Conservation (phyloP, 1,284 basidiomycete species). For the Rhodofomes roseus region DNA sequence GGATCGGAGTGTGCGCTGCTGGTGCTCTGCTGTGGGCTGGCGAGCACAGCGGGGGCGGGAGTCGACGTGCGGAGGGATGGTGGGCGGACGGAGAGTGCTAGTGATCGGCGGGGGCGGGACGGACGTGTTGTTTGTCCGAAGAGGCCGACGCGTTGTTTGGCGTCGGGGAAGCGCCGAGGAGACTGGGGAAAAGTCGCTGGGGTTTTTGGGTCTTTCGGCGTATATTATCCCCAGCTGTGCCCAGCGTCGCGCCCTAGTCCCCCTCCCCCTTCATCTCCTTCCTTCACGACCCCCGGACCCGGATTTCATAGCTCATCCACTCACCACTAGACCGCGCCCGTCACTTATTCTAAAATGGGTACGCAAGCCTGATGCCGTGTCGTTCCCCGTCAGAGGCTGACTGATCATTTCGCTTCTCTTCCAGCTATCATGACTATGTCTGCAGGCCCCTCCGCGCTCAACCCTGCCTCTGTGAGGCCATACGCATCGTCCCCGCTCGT, state of each 20-base stretch:
- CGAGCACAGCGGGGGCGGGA: not conserved
- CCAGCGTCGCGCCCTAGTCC: not conserved
- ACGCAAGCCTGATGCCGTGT: constrained; percentile 8
- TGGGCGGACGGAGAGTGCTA: not conserved
- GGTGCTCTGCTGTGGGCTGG: too few relatives aligned
- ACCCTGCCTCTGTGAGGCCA: constrained; percentile 22
- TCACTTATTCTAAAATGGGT: constrained; percentile 17
- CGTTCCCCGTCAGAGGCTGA: not conserved
- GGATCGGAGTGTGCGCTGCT: too few relatives aligned
- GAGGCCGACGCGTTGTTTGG: constrained; percentile 3
- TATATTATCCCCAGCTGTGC: not conserved
- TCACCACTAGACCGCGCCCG: not conserved
- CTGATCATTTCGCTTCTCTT: not conserved
- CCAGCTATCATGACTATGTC: constrained; percentile 32
- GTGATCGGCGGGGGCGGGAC: not conserved
- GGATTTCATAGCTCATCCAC: not conserved
- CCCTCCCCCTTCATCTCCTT: not conserved
- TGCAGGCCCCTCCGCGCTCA: constrained; percentile 22
- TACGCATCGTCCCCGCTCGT: constrained; percentile 62
- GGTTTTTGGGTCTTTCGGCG: not conserved
- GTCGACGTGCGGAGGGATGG: not conserved
- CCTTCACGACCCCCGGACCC: not conserved
- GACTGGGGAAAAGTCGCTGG: constrained; percentile 7
- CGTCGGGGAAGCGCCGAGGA: not conserved
- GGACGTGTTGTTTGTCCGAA: constrained; percentile 2